These are phyloP conservation scores for Erodium chrysanthum DNA, from an alignment of 441 rosid genomes.

Conservation along the genomic window DNA sequence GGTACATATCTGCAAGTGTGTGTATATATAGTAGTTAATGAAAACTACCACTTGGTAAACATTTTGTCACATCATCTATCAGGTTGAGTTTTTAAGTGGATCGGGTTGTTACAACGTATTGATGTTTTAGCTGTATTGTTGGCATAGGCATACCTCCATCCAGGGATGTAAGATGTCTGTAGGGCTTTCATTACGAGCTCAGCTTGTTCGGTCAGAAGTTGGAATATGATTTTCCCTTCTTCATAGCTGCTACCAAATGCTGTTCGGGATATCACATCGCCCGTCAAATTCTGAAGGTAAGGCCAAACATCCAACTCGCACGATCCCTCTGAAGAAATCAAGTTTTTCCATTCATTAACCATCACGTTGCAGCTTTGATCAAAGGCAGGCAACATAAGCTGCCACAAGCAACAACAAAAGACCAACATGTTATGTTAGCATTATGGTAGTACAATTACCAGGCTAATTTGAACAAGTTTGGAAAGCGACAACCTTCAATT, in stretches of 20 bases:
- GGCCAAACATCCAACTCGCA: too few relatives aligned
- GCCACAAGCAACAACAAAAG: neutral
- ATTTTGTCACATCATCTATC: too few relatives aligned
- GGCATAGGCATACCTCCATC: constrained; percentile 13
- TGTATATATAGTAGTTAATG: too few relatives aligned
- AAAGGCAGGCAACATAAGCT: neutral
- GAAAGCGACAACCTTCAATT: too few relatives aligned
- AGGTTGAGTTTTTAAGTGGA: too few relatives aligned
- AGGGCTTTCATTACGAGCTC: neutral
- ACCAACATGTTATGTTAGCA: too few relatives aligned
- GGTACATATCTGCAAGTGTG: too few relatives aligned
- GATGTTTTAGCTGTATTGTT: too few relatives aligned
- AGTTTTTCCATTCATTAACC: constrained; percentile 9
- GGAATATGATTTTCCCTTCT: constrained; percentile 11
- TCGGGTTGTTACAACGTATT: too few relatives aligned
- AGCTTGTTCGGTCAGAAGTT: constrained; percentile 7
- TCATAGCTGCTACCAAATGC: constrained; percentile 13
- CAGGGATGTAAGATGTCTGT: neutral
- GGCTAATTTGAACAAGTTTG: neutral
- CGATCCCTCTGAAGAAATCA: neutral
- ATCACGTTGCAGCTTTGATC: constrained; percentile 2
- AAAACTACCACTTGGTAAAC: too few relatives aligned
- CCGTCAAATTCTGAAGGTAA: constrained; percentile 2
- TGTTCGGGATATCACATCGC: too few relatives aligned
- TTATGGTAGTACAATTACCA: neutral